Evolutionary conservation across 2,329 filamentous ascomycete genomes (phyloP), one percentile per base, ranked within the genome.

Genomic region (Apiospora koreana): DNA sequence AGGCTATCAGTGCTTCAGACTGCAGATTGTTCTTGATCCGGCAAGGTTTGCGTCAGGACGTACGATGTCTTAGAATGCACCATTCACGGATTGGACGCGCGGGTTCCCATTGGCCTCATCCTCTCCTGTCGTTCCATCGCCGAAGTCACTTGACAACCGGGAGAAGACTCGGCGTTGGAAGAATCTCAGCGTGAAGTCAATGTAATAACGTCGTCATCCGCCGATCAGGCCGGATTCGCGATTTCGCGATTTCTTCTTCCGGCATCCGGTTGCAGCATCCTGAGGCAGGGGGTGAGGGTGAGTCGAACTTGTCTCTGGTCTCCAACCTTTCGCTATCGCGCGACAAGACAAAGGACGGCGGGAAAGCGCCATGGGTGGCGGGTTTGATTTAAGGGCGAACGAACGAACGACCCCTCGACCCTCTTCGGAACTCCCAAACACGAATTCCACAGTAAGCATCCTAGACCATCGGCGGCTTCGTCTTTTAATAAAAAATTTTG

Each of bases 281-380:
- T 28, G 35, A 38, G 10, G 23, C 46, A 25, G 48, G 48, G 48
- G 48, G 25, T 54, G 23, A 54, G 54, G 50, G 25, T 58, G 50
- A 62, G 54, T 62, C 54, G 31, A 62, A 62, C 54, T 38, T 62
- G 54, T 62, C 54, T 62, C 54, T 38, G 28, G 21, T 21, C 50
- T 28, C 48, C 50, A 58, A 28, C 50, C 50, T 58, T 58, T 35
- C 9, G 5, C n/a, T 3, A 31, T 54, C 4, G 48, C 48, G 48
- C 48, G 25, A 54, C 25, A 31, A 58, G 50, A 35, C 50, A 35
- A 31, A 10, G 1, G 50, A 58, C 50, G 16, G 50, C 25, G 50
- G 50, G 28, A 9, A 43, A 25, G 31, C 48, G 48, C 48, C 48
- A 31, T 25, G 25, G 48, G 28, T 35, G 50, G 50, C 50, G 28